Evolutionary conservation across 148 eudicot genomes (phyloP).

Genomic region (Rhododendron williamsianum): DNA sequence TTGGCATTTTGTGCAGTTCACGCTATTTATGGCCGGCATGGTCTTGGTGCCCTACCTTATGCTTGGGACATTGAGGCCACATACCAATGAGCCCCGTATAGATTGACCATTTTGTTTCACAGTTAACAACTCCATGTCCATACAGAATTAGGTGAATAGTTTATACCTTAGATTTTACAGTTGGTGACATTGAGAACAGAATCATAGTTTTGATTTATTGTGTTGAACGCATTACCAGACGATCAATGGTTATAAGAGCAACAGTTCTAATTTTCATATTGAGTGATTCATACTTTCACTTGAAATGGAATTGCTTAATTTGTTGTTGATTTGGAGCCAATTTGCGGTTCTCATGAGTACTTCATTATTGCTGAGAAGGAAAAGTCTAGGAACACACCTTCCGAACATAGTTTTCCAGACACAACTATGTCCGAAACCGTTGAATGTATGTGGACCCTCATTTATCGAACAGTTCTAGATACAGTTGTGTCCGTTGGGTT

Average conservation of each 20-base stretch:
- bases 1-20: conserved; percentile 48
- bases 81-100: conserved; percentile 46
- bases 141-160: conserved; percentile 16
- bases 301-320: background rate
- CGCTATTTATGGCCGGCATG: conserved; percentile 83
- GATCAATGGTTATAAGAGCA: conserved; percentile 17
- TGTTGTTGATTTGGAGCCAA: background rate
- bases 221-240: conserved; percentile 16
- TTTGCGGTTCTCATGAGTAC: background rate
- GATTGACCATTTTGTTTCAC: conserved; percentile 36
- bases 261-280: background rate
- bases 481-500: too few species aligned
- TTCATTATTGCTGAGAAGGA: background rate
- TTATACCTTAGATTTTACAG: conserved; percentile 8
- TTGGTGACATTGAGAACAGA: conserved; percentile 6
- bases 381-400: too few species aligned
- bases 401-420: too few species aligned
- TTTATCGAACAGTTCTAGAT: too few species aligned
- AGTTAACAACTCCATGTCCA: conserved; percentile 12
- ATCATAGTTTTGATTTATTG: conserved; percentile 10
- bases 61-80: conserved; percentile 44
- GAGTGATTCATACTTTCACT: background rate
- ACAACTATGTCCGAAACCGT: too few species aligned
- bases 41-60: conserved; percentile 59
- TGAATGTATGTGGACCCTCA: too few species aligned